phyloP scores from a whole-genome alignment of 306 rosid species.

The Glycine tomentella region DNA sequence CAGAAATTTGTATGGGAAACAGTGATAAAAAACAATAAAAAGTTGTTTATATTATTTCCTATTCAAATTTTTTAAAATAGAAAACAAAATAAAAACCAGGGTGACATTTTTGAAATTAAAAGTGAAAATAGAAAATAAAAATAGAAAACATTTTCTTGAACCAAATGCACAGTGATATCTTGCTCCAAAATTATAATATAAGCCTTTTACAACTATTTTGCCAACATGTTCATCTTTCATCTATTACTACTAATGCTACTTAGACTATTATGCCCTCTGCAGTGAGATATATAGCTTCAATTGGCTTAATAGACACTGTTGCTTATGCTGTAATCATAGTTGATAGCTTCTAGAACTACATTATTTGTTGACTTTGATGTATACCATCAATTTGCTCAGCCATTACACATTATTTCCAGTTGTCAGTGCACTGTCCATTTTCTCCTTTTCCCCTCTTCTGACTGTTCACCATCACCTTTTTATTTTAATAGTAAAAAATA shows the following conservation, averaged over 20 bases:
- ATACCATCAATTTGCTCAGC: slow-evolving; percentile 3
- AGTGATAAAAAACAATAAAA: background rate
- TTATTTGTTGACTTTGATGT: background rate
- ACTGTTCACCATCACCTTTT: background rate
- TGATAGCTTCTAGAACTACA: slow-evolving; percentile 1
- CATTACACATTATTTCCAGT: background rate
- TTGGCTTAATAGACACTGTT: background rate
- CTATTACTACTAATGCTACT: background rate
- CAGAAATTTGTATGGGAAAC: background rate
- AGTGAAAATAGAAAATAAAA: background rate
- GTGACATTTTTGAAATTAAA: background rate
- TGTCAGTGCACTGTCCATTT: background rate
- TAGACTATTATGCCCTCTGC: slow-evolving; percentile 19
- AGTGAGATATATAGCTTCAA: background rate
- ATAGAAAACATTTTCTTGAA: background rate
- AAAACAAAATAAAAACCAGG: background rate
- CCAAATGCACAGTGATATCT: background rate
- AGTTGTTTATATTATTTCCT: background rate
- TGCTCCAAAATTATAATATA: background rate
- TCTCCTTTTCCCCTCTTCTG: background rate
- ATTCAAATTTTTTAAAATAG: background rate
- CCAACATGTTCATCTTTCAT: slow-evolving; percentile 6
- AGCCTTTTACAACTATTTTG: background rate
- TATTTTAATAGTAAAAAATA: slow-evolving; percentile 29
- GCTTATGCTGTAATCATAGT: background rate